Evolutionary conservation across 73 alveolate genomes (phyloP).

Genomic region (Tetrahymena malaccensis): DNA sequence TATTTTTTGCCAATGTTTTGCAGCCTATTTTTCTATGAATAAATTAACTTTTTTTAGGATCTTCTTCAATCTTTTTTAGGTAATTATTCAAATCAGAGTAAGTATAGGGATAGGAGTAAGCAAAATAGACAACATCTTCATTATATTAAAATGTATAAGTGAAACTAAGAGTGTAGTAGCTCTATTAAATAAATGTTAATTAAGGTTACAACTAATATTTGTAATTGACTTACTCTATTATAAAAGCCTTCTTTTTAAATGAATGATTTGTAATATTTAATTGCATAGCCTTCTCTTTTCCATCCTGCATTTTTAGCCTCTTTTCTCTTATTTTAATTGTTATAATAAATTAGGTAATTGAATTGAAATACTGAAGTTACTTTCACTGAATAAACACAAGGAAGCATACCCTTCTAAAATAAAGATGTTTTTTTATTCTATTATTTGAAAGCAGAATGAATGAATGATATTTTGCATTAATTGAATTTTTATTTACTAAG

Average conservation of each 20-base stretch:
- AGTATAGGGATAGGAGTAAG: constrained; percentile 95
- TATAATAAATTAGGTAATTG: not conserved
- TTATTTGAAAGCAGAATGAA: not conserved
- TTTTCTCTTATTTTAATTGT: not conserved
- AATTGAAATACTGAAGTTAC: not conserved
- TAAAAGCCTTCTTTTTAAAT: constrained; percentile 4
- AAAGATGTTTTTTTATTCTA: constrained; percentile 7
- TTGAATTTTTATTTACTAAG: constrained; percentile 18
- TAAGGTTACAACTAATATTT: not conserved
- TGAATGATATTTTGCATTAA: not conserved
- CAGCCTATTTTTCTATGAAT: constrained; percentile 53
- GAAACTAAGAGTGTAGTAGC: constrained; percentile 55
- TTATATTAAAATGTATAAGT: constrained; percentile 43
- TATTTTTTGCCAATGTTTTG: constrained; percentile 73
- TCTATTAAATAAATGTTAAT: not conserved
- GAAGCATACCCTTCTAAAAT: constrained; percentile 25
- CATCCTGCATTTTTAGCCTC: constrained; percentile 10
- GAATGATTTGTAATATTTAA: constrained; percentile 1
- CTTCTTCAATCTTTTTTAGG: not conserved
- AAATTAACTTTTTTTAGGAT: constrained; percentile 15
- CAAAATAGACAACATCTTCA: constrained; percentile 72
- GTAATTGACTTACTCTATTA: not conserved
- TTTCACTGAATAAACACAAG: constrained; percentile 22
- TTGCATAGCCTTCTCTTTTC: constrained; percentile 31
- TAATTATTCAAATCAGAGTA: constrained; percentile 63